phyloP scores from a whole-genome alignment of 495 filamentous ascomycete genomes.

The Alectoria sarmentosa region DNA sequence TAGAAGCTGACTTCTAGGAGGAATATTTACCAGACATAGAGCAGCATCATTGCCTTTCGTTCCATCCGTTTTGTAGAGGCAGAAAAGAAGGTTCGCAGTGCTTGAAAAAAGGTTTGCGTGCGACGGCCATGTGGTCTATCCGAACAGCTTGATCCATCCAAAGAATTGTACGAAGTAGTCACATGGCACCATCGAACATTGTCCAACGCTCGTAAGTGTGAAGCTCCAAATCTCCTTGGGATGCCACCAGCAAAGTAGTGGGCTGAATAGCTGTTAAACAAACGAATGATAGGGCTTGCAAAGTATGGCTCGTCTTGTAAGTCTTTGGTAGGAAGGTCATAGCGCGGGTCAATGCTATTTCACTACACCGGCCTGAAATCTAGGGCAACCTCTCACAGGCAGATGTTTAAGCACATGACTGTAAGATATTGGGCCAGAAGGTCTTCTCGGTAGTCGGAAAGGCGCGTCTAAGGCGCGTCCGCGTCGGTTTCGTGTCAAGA shows the following conservation, averaged over 20 bases:
- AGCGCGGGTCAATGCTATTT: background rate
- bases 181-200: background rate
- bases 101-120: background rate
- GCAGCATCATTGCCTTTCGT: background rate
- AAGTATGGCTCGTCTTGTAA: background rate
- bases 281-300: background rate
- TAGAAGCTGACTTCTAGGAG: background rate
- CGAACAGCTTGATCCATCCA: background rate
- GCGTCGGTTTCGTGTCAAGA: conserved; percentile 8
- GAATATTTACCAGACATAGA: background rate
- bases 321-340: background rate
- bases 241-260: background rate
- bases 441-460: background rate
- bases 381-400: conserved; percentile 7
- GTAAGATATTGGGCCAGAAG: conserved; percentile 2
- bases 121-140: background rate
- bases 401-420: conserved; percentile 6
- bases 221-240: background rate
- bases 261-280: background rate
- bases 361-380: background rate
- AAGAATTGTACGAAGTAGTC: background rate
- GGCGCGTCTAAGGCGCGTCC: background rate
- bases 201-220: background rate
- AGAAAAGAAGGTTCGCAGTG: background rate
- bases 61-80: background rate